Base-by-base conservation (phyloP, 2,329 filamentous ascomycete species). In the Sporothrix brasiliensis region DNA sequence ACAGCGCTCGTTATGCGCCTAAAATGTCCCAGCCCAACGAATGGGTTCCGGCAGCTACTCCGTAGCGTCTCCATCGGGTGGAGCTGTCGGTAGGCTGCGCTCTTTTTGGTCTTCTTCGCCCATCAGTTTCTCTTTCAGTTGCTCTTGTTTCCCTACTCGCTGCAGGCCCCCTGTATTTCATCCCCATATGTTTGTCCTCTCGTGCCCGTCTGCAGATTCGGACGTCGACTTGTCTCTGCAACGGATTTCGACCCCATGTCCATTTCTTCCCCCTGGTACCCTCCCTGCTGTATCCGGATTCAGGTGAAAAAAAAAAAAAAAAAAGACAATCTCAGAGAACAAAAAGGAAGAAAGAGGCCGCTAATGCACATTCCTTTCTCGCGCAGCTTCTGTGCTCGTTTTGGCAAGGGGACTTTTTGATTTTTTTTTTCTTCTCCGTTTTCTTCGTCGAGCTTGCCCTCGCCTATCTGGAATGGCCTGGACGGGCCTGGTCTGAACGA, bases 11-110 rank as follows among this genome's bases (percentile, higher is more conserved):
- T 44, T 58, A 67, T 66, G 52, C 52, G 52, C 67, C 53, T 67
- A 47, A 65, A 52, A 56, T 56, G 69, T 63, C 67, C 71, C 69
- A 71, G 71, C 70, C 71, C 70, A 72, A 66, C 63, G 67, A 69
- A 69, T 72, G 70, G 70, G 70, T 70, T 69, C 70, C 70, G 70
- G 70, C 67, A 72, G 54, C 68, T 68, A 69, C 54, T 30, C 70
- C 66, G 67, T 69, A 72, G 67, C 54, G 65, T 65, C 68, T 53
- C 63, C 58, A 58, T 68, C 39, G 16, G 60, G 58, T 68, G 69
- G 69, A 52, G 60, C 14, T 11, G 21, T 56, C 68, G 50, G 66
- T 39, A 34, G 53, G 49, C 53, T 53, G 56, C 60, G 58, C 24
- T 34, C 30, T 34, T 44, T 11, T 44, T 58, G 39, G 39, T 56